phyloP scores from a whole-genome alignment of 345 rosid species.

The Litchi chinensis region DNA sequence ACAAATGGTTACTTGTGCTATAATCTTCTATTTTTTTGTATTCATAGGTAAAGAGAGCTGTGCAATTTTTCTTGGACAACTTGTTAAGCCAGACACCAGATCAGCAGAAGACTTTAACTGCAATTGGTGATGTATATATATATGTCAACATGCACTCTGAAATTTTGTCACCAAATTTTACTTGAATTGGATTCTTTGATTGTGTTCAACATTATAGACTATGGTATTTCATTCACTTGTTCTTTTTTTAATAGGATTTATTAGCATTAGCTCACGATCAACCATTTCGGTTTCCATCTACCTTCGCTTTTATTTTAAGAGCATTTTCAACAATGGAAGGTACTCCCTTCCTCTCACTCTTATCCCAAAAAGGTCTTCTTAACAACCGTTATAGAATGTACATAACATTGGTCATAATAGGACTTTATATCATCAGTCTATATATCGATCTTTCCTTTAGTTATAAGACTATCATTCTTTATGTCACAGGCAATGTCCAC shows the following conservation, averaged over 20 bases:
- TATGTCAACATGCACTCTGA: neutral
- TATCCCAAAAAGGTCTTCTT: too few species aligned
- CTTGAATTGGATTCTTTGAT: neutral
- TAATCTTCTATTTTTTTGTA: neutral
- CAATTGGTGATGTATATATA: slow-evolving; percentile 82
- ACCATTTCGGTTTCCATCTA: slow-evolving; percentile 92
- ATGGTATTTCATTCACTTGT: neutral
- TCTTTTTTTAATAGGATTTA: slow-evolving; percentile 59
- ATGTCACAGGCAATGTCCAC: slow-evolving; percentile 75
- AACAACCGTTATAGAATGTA: neutral
- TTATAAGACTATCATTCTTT: slow-evolving; percentile 8
- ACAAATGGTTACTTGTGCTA: neutral
- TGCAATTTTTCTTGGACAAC: slow-evolving; percentile 87
- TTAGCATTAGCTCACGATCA: slow-evolving; percentile 93
- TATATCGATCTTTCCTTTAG: neutral
- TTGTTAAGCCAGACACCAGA: slow-evolving; percentile 74
- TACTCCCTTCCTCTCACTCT: slow-evolving; percentile 23
- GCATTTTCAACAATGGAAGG: slow-evolving; percentile 98
- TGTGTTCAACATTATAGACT: neutral
- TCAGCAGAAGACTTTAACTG: slow-evolving; percentile 77
- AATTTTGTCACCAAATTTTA: neutral
- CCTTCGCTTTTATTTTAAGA: slow-evolving; percentile 81
- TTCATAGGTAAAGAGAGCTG: slow-evolving; percentile 84
- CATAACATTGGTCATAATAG: too few species aligned
- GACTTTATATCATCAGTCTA: neutral